These are phyloP conservation scores for Moniliella sp. DNA, from an alignment of 1,284 basidiomycete species.

Conservation along the genomic window DNA sequence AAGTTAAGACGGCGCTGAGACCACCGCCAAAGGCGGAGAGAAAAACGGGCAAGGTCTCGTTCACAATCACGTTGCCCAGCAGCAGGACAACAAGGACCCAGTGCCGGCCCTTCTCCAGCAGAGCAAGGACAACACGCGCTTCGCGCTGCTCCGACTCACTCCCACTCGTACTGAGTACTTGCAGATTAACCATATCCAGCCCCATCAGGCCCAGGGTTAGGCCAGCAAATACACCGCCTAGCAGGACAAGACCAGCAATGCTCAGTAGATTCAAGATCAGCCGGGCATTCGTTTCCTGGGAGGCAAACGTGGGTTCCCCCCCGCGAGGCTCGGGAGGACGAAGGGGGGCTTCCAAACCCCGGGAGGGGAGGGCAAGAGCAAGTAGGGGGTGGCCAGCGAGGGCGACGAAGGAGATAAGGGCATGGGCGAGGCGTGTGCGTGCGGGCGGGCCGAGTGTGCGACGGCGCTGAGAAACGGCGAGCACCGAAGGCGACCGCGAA, in stretches of 20 bases:
- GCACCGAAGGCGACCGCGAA: no score
- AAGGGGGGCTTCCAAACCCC: no score
- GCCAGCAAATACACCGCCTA: slow-evolving; percentile 38
- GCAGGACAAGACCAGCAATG: slow-evolving; percentile 20
- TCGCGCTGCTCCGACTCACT: slow-evolving; percentile 41
- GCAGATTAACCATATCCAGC: slow-evolving; percentile 70
- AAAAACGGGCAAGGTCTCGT: slow-evolving; percentile 35
- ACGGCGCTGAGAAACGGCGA: no score
- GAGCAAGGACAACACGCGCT: slow-evolving; percentile 38
- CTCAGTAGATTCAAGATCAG: slow-evolving; percentile 14
- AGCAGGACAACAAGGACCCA: slow-evolving; percentile 74
- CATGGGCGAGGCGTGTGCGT: no score
- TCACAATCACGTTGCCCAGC: slow-evolving; percentile 59
- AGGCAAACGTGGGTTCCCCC: no score
- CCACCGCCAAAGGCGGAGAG: slow-evolving; percentile 29
- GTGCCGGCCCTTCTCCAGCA: slow-evolving; percentile 62
- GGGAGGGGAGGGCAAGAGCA: no score
- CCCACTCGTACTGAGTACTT: slow-evolving; percentile 60
- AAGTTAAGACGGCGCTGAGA: slow-evolving; percentile 21
- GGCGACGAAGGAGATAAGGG: no score
- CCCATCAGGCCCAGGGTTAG: slow-evolving; percentile 83
- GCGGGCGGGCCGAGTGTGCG: no score
- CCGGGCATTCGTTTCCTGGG: no score
- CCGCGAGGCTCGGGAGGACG: no score
- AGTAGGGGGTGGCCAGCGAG: no score